These are phyloP conservation scores for Aegilops umbellulata DNA, from an alignment of 176 grass and related monocot species.

Conservation along the genomic window DNA sequence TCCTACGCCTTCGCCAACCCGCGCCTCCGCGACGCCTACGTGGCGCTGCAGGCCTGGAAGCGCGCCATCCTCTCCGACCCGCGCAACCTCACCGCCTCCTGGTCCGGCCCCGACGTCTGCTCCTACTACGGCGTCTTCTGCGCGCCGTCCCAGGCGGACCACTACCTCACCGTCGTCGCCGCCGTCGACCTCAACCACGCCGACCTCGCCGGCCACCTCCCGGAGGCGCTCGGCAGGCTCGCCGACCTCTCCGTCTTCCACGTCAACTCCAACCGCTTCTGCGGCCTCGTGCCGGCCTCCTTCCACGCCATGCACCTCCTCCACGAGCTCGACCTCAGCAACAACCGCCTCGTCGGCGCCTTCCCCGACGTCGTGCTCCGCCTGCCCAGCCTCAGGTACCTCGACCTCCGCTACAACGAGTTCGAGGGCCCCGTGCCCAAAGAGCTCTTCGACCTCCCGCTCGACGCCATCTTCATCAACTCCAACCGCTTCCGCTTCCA, in stretches of 20 bases:
- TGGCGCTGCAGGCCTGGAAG: constrained; percentile 75
- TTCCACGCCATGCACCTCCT: constrained; percentile 26
- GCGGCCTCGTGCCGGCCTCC: constrained; percentile 53
- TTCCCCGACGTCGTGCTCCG: constrained; percentile 62
- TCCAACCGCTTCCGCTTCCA: constrained; percentile 67
- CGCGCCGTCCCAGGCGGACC: constrained; percentile 46
- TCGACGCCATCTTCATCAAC: constrained; percentile 85
- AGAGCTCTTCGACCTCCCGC: constrained; percentile 60
- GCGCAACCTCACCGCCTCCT: constrained; percentile 63
- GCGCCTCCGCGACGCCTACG: constrained; percentile 68
- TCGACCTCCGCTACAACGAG: constrained; percentile 75
- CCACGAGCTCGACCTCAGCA: constrained; percentile 93
- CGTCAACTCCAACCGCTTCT: constrained; percentile 96
- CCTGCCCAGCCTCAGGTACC: constrained; percentile 43
- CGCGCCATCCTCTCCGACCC: constrained; percentile 86
- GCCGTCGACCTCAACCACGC: constrained; percentile 88
- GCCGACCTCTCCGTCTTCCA: constrained; percentile 74
- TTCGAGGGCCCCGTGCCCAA: constrained; percentile 70
- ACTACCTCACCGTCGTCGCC: constrained; percentile 62
- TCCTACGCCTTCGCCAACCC: constrained; percentile 56
- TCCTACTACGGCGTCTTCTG: constrained; percentile 73
- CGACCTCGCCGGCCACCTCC: constrained; percentile 88
- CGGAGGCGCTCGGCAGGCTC: constrained; percentile 62
- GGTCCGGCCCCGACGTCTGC: constrained; percentile 75
- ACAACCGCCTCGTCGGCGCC: constrained; percentile 82